Evolutionary conservation across 2,329 filamentous ascomycete species (phyloP), one percentile per base, ranked within the genome.

Genomic region (Botryosphaeria dothidea): DNA sequence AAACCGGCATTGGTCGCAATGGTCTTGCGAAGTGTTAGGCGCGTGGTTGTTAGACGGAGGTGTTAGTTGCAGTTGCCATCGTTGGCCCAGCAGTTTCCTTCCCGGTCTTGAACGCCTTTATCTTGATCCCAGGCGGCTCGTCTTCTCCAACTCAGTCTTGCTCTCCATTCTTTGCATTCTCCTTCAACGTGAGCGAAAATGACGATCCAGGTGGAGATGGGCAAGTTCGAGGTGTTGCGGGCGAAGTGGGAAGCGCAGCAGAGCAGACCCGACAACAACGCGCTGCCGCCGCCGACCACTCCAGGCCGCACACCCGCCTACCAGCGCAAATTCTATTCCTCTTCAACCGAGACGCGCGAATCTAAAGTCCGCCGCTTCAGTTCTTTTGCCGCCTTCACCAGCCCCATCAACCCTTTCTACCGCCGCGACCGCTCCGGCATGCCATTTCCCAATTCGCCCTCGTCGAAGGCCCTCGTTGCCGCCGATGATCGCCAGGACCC

Each of bases 311-410:
- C 54, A 27, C 54, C 36, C 4, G 23, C 23, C 23, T 38, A 46
- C 17, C 56, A 46, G 11, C 56, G 38, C n/a, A 21, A 7, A 9
- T 46, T 60, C 41, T 60, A 60, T 25, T 17, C 38, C 13, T 46
- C 56, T 17, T 60, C 56, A 17, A 46, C 15, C 27, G 56, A 60
- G 25, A n/a, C 49, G 19, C 61, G 61, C 49, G 41, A 48, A 19
- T 48, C 38, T 41, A 64, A 64, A 15, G 25, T 58, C 41, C 62
- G 52, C 23, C 62, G 52, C 38, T 57, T 64, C 51, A 64, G 52
- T 34, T 57, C 62, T 3, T 58, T 64, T 34, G 43, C 62, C 29
- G 41, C 62, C 17, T 48, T 56, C 43, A 31, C 62, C 23, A 58
- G 29, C 29, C 62, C 62, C 17, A 52, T 58, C 51, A 64, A 64